A percentile compares a stretch with the other conserved stretches of the same genome.
phyloP scores from a whole-genome alignment of 768 basidiomycete genomes.

The Phlebiopsis gigantea region DNA sequence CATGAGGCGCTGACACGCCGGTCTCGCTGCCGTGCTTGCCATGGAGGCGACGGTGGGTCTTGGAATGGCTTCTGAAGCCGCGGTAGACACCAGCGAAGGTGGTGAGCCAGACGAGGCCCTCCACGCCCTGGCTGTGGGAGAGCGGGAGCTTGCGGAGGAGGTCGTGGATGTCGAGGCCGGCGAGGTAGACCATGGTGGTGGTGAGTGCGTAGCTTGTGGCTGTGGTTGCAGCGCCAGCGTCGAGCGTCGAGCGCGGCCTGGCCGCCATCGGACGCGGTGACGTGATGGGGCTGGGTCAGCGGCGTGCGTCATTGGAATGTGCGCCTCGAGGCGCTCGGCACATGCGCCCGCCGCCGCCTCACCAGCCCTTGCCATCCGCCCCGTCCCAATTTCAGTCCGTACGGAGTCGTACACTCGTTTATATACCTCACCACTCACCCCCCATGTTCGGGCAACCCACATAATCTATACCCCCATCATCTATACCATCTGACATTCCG shows the following conservation, averaged over 20 bases:
- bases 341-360: background rate
- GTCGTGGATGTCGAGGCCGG: conserved; percentile 19
- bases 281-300: background rate
- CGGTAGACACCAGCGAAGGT: conserved; percentile 23
- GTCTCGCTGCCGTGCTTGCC: conserved; percentile 1
- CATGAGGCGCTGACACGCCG: background rate
- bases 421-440: background rate
- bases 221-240: background rate
- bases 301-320: background rate
- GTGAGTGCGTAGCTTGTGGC: background rate
- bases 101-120: conserved; percentile 20
- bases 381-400: too few species aligned
- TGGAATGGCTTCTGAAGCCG: background rate
- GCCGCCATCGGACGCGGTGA: background rate
- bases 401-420: background rate
- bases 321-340: background rate
- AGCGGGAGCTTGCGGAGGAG: conserved; percentile 4
- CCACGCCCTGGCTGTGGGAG: conserved; percentile 20
- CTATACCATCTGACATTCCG: background rate
- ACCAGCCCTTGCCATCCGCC: background rate
- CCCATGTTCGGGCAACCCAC: too few species aligned
- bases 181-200: conserved; percentile 17
- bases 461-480: background rate
- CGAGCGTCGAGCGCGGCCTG: background rate
- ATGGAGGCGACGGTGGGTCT: background rate